Evolutionary conservation across 345 rosid genomes (phyloP), one percentile per base, ranked within the genome.

Genomic region (Eutrema yunnanense): DNA sequence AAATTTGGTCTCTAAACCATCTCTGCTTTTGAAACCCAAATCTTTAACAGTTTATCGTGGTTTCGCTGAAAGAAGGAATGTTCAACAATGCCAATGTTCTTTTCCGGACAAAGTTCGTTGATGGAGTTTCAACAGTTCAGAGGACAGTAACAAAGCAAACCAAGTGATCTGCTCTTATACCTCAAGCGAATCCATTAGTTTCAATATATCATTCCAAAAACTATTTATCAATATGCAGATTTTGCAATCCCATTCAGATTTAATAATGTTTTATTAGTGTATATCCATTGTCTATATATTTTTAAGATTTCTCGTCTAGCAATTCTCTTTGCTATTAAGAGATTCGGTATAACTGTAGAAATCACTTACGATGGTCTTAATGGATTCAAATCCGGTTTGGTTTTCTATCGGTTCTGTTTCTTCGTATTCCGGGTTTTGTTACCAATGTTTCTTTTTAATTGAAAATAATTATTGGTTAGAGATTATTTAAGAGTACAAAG

Each of bases 61-160:
- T 95, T 49, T 95, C 99, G 5, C 82, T 95, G 62, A 95, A 95
- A 79, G 99, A 92, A 80, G 99, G 99, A 75, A 95, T 95, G 99
- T 95, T 95, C 86, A 95, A 95, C 79, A 95, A 95, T 68, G 99
- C 99, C 67, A 95, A 95, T 59, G 97, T 92, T 71, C 87, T 95
- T 47, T 95, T 92, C 84, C 90, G 99, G 41, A 95, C 99, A 1
- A 95, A 95, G 78, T 95, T 95, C 51, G 93, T 95, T 29, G 99
- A 95, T 32, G 99, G 99, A 34, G 97, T 95, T 62, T 95, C 97
- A 62, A 90, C 97, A 6, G 96, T 95, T 53, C 96, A 86, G 78
- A 83, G 97, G 80, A 95, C 96, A n/a, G 96, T 85, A 29, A 87
- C 98, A 33, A 89, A 86, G 80, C 82, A 80, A 75, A 83, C 71